Conservation (phyloP, 148 eudicot species). For the Selenicereus undatus region DNA sequence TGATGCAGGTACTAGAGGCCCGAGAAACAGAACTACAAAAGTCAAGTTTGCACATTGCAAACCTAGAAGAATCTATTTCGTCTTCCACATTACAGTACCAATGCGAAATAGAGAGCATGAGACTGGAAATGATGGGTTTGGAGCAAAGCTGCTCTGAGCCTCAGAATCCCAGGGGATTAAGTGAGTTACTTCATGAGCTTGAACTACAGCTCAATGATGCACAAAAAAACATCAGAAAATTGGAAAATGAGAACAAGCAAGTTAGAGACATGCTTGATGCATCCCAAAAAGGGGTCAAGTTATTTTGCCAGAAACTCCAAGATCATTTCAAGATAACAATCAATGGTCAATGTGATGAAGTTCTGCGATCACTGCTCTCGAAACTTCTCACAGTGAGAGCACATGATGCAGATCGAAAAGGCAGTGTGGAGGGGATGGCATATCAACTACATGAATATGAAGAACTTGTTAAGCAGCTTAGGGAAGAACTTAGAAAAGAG, state of each 20-base stretch:
- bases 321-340: constrained; percentile 31
- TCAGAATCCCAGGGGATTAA: constrained; percentile 35
- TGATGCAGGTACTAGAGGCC: constrained; percentile 43
- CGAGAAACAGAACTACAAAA: constrained; percentile 46
- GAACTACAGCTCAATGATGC: constrained; percentile 35
- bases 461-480: constrained; percentile 46
- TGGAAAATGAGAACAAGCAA: constrained; percentile 48
- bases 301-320: constrained; percentile 34
- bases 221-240: constrained; percentile 28
- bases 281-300: constrained; percentile 33
- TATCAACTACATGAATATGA: constrained; percentile 45
- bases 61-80: constrained; percentile 61
- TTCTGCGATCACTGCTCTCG: constrained; percentile 37
- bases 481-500: constrained; percentile 58
- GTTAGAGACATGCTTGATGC: constrained; percentile 33
- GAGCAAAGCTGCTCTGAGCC: constrained; percentile 41
- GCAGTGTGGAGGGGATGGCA: constrained; percentile 29
- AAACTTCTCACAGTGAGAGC: constrained; percentile 33
- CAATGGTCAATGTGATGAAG: constrained; percentile 21
- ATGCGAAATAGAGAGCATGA: constrained; percentile 83
- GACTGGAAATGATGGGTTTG: constrained; percentile 50
- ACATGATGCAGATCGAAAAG: constrained; percentile 27
- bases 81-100: constrained; percentile 62
- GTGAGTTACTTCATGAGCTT: constrained; percentile 38
- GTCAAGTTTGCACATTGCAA: constrained; percentile 41